phyloP scores from a whole-genome alignment of 2,329 filamentous ascomycete genomes.

The Hyphodiscus sp. region DNA sequence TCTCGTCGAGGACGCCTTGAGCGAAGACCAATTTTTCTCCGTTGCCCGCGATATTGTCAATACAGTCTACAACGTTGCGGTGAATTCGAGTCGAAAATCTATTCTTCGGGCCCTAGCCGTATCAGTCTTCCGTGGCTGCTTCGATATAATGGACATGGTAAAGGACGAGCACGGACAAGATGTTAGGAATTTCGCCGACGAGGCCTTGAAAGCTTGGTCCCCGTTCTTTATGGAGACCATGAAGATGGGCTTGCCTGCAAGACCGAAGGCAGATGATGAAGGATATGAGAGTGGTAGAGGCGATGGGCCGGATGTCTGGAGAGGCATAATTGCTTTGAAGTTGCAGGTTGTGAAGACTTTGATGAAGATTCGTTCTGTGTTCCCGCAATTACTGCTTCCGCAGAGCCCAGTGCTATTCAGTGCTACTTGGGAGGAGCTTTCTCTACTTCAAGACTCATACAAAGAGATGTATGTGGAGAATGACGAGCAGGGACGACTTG shows the following conservation, averaged over 20 bases:
- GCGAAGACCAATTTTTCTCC: constrained; percentile 89
- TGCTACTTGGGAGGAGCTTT: constrained; percentile 83
- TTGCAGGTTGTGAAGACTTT: constrained; percentile 91
- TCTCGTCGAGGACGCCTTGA: constrained; percentile 87
- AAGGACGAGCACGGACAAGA: constrained; percentile 85
- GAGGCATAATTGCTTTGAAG: constrained; percentile 79
- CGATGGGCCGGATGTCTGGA: constrained; percentile 62
- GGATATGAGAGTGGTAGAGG: constrained; percentile 46
- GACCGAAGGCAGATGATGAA: constrained; percentile 47
- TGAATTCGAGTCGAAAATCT: constrained; percentile 67
- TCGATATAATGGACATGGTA: constrained; percentile 94
- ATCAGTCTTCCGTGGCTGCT: constrained; percentile 83
- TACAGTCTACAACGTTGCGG: constrained; percentile 74
- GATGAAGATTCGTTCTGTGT: constrained; percentile 80
- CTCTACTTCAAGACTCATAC: constrained; percentile 64
- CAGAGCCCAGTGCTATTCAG: constrained; percentile 80
- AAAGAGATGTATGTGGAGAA: constrained; percentile 79
- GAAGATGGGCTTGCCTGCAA: constrained; percentile 63
- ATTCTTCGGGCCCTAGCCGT: constrained; percentile 78
- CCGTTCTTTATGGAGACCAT: constrained; percentile 81
- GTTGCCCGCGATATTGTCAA: constrained; percentile 82
- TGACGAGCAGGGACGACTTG: constrained; percentile 78
- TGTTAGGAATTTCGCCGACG: constrained; percentile 84
- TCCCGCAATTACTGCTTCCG: constrained; percentile 72
- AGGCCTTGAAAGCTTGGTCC: constrained; percentile 76